phyloP scores from a whole-genome alignment of 2,329 filamentous ascomycete genomes.

The Colletotrichum sansevieriae region DNA sequence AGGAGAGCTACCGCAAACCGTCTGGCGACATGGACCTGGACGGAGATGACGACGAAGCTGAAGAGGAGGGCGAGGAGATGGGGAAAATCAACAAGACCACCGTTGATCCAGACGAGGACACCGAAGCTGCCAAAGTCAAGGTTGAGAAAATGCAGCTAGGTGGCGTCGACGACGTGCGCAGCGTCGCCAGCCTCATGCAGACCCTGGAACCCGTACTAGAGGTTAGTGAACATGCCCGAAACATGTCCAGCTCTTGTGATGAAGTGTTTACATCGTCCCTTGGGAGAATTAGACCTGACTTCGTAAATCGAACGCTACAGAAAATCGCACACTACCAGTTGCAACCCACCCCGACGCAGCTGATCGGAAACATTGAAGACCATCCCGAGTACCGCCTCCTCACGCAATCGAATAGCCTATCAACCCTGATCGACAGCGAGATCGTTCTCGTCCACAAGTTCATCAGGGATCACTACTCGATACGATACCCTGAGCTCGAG shows the following conservation, averaged over 20 bases:
- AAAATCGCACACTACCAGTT: conserved; percentile 85
- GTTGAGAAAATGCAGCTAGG: conserved; percentile 87
- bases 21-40: conserved; percentile 69
- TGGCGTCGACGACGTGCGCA: conserved; percentile 81
- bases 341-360: conserved; percentile 73
- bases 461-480: conserved; percentile 94
- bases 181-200: conserved; percentile 84
- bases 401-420: conserved; percentile 89
- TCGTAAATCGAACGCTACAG: conserved; percentile 68
- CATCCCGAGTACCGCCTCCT: conserved; percentile 92
- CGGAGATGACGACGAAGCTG: conserved; percentile 64
- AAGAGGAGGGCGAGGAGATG: conserved; percentile 72
- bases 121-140: conserved; percentile 80
- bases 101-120: conserved; percentile 68
- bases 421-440: conserved; percentile 93
- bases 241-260: conserved; percentile 42
- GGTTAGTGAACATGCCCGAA: conserved; percentile 67
- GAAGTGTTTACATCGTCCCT: conserved; percentile 73
- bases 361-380: conserved; percentile 88
- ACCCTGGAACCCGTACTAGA: conserved; percentile 84
- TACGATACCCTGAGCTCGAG: conserved; percentile 93
- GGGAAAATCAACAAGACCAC: conserved; percentile 59
- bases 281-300: conserved; percentile 77
- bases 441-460: conserved; percentile 96
- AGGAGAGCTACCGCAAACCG: conserved; percentile 54